A percentile compares a stretch with the other conserved stretches of the same genome.
Evolutionary conservation across 345 rosid species (phyloP).

Genomic region (Firmiana major): DNA sequence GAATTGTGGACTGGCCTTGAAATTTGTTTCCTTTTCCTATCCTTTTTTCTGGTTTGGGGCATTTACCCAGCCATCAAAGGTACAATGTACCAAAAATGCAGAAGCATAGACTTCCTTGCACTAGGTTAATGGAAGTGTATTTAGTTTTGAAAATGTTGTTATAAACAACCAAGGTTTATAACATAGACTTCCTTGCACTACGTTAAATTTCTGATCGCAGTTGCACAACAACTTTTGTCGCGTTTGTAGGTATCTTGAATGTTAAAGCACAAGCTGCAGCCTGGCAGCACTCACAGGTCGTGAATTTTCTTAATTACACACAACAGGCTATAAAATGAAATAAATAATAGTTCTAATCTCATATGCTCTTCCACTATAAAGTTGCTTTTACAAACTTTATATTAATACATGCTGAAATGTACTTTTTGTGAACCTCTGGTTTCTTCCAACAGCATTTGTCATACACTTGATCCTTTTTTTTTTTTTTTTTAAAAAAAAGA

Average conservation of each 20-base stretch:
- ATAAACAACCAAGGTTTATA: neutral
- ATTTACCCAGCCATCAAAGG: neutral
- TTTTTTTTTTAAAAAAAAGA: no score
- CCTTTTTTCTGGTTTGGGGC: neutral
- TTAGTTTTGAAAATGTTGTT: neutral
- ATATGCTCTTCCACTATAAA: neutral
- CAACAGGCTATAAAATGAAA: neutral
- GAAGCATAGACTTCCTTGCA: neutral
- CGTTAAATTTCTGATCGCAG: neutral
- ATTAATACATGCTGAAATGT: neutral
- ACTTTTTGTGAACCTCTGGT: neutral
- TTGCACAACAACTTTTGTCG: neutral
- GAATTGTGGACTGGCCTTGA: neutral
- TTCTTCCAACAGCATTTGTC: neutral
- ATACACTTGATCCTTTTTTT: neutral
- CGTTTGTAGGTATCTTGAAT: neutral
- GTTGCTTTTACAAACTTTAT: neutral
- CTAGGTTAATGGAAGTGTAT: neutral
- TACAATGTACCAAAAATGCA: neutral
- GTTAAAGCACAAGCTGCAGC: neutral
- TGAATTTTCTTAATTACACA: neutral
- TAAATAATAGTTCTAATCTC: neutral
- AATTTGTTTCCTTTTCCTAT: neutral
- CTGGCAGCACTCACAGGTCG: neutral
- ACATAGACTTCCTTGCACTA: no score